Conservation (phyloP, 495 filamentous ascomycete species). For the Daldinia decipiens region DNA sequence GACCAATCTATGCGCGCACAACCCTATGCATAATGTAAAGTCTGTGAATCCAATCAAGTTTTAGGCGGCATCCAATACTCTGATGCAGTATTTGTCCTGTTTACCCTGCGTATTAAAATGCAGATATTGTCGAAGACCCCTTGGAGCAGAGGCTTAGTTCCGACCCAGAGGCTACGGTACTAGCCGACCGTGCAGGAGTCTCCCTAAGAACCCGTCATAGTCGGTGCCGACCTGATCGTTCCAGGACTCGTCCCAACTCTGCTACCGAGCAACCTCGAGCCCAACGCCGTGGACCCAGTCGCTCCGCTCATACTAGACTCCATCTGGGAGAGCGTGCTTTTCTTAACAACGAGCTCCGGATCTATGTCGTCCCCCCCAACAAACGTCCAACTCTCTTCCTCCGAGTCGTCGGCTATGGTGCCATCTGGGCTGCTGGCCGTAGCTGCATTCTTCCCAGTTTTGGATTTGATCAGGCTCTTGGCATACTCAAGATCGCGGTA, state of each 20-base stretch:
- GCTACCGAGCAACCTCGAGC: constrained; percentile 30
- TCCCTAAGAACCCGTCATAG: constrained; percentile 39
- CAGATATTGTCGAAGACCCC: constrained; percentile 11
- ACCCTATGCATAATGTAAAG: constrained; percentile 16
- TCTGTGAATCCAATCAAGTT: constrained; percentile 1
- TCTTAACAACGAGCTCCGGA: constrained; percentile 48
- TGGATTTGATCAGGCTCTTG: constrained; percentile 79
- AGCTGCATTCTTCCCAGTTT: constrained; percentile 60
- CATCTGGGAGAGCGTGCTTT: constrained; percentile 41
- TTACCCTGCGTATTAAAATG: constrained; percentile 9
- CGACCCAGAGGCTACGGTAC: constrained; percentile 29
- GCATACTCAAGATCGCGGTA: constrained; percentile 97
- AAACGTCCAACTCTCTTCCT: constrained; percentile 63
- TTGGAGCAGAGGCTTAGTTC: constrained; percentile 20
- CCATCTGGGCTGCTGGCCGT: constrained; percentile 43
- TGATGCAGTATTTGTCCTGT: background rate
- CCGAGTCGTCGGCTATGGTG: constrained; percentile 48
- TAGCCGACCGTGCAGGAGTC: constrained; percentile 39
- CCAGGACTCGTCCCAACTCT: constrained; percentile 8
- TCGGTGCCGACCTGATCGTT: constrained; percentile 21
- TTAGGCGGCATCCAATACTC: background rate
- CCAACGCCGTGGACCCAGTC: constrained; percentile 15
- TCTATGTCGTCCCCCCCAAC: constrained; percentile 54
- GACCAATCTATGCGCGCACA: constrained; percentile 33
- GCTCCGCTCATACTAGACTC: constrained; percentile 28